Conservation (phyloP, 208 protist species). For the Leishmania tropica region DNA sequence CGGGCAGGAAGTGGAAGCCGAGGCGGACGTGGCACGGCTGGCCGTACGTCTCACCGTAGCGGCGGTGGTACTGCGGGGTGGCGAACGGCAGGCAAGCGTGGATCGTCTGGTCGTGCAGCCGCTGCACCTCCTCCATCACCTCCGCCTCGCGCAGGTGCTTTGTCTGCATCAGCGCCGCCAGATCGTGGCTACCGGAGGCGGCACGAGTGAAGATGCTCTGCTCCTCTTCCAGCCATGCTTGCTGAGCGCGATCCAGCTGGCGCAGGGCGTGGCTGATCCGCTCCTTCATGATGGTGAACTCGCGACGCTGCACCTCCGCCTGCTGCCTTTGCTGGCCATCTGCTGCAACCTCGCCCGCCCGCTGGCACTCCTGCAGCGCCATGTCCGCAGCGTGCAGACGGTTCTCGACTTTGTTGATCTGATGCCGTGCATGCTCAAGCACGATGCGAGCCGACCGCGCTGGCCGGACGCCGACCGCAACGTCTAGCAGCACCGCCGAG, state of each 20-base stretch:
- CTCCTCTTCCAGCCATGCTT: constrained; percentile 70
- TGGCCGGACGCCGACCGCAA: constrained; percentile 81
- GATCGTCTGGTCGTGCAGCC: constrained; percentile 64
- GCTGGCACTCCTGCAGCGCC: constrained; percentile 35
- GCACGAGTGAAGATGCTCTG: constrained; percentile 53
- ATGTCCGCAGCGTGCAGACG: constrained; percentile 60
- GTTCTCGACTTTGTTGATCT: constrained; percentile 52
- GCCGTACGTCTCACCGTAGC: constrained; percentile 80
- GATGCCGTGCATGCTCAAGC: constrained; percentile 63
- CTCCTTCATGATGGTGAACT: constrained; percentile 67
- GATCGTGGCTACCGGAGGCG: constrained; percentile 46
- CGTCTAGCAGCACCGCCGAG: constrained; percentile 73
- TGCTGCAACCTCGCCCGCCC: not conserved
- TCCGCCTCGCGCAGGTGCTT: constrained; percentile 74
- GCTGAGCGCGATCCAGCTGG: constrained; percentile 44
- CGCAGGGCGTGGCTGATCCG: constrained; percentile 46
- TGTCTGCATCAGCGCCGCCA: constrained; percentile 53
- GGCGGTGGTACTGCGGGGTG: constrained; percentile 85
- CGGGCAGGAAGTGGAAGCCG: constrained; percentile 69
- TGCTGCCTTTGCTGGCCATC: constrained; percentile 17
- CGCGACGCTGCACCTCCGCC: constrained; percentile 50
- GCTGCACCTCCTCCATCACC: constrained; percentile 69
- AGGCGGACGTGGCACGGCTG: constrained; percentile 84
- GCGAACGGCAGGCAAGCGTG: constrained; percentile 80
- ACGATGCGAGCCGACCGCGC: constrained; percentile 66